Evolutionary conservation across 495 filamentous ascomycete genomes (phyloP).

Genomic region (Chaetomidium leptoderma): DNA sequence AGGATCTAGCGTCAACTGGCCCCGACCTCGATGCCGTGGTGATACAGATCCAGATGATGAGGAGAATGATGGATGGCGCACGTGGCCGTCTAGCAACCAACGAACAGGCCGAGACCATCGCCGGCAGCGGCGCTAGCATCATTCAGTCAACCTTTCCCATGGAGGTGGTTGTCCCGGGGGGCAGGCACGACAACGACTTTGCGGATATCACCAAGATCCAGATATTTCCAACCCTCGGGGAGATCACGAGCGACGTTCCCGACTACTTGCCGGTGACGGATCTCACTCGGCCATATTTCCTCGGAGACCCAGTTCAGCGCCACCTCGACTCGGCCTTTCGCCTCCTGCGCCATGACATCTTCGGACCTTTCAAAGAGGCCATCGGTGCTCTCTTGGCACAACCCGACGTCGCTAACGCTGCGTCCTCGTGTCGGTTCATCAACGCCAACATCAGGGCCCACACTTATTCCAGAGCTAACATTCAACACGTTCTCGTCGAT

Average conservation of each 20-base stretch:
- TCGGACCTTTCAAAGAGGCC: conserved; percentile 57
- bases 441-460: conserved; percentile 27
- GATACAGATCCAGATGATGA: background rate
- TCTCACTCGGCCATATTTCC: conserved; percentile 47
- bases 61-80: conserved; percentile 1
- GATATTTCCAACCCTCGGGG: conserved; percentile 60
- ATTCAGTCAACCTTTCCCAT: conserved; percentile 14
- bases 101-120: background rate
- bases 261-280: conserved; percentile 61
- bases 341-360: conserved; percentile 60
- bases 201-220: conserved; percentile 42
- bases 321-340: conserved; percentile 68
- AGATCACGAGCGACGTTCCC: conserved; percentile 48
- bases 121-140: no score
- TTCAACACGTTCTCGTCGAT: conserved; percentile 41
- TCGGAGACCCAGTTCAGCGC: conserved; percentile 45
- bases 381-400: conserved; percentile 39
- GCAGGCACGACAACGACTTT: conserved; percentile 20
- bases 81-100: background rate
- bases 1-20: background rate
- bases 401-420: conserved; percentile 6
- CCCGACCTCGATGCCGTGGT: background rate
- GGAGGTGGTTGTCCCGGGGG: conserved; percentile 1
- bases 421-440: background rate
- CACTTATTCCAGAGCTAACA: conserved; percentile 37